A percentile compares a stretch with the other conserved stretches of the same genome.
Conservation (phyloP, 805 yeast genomes). For the Cyberlindnera mycetangii region DNA sequence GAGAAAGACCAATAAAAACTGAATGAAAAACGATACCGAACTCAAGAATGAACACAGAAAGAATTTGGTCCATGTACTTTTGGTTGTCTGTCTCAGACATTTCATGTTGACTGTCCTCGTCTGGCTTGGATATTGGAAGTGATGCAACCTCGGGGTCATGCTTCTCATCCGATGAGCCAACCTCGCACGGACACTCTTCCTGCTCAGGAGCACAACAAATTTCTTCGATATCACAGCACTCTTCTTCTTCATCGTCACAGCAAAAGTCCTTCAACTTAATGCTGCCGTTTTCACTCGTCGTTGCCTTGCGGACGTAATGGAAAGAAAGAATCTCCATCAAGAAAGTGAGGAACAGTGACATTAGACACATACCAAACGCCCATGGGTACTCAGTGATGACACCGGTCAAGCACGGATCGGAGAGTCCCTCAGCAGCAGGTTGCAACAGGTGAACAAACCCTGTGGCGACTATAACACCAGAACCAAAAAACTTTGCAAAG, state of each 20-base stretch:
- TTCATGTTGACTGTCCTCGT: background rate
- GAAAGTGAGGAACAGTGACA: conserved; percentile 44
- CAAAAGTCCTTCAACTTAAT: conserved; percentile 14
- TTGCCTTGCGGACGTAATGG: conserved; percentile 36
- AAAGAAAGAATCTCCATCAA: conserved; percentile 46
- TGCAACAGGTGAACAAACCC: conserved; percentile 72
- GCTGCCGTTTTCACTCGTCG: conserved; percentile 44
- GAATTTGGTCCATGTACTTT: conserved; percentile 52
- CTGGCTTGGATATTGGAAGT: background rate
- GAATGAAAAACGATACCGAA: conserved; percentile 84
- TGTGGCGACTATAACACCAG: conserved; percentile 81
- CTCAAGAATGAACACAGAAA: conserved; percentile 60
- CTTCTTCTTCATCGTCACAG: background rate
- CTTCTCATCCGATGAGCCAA: conserved; percentile 20
- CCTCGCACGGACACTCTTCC: conserved; percentile 2
- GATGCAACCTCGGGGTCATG: conserved; percentile 34
- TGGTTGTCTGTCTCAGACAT: background rate
- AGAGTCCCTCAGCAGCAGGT: conserved; percentile 62
- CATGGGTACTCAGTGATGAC: conserved; percentile 53
- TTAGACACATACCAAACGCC: conserved; percentile 52
- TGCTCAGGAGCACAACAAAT: conserved; percentile 14
- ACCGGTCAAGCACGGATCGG: conserved; percentile 60
- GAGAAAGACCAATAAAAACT: conserved; percentile 72
- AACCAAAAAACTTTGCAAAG: conserved; percentile 72
- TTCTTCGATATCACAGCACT: background rate